Conservation (phyloP, 176 grass and related monocot species). For the Oryza australiensis region DNA sequence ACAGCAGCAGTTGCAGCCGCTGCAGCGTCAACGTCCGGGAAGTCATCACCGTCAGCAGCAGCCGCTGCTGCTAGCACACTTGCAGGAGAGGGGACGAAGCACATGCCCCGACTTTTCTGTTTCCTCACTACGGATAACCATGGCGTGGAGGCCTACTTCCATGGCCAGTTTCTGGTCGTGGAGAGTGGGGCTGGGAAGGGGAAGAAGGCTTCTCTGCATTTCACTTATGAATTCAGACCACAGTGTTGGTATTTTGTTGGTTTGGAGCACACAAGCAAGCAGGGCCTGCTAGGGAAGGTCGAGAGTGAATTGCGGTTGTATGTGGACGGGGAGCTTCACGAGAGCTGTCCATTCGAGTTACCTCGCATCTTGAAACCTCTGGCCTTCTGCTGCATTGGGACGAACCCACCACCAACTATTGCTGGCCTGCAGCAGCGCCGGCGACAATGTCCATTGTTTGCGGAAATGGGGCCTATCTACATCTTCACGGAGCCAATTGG, state of each 20-base stretch:
- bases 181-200: slow-evolving; percentile 79
- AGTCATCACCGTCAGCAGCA: slow-evolving; percentile 58
- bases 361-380: slow-evolving; percentile 82
- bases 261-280: slow-evolving; percentile 81
- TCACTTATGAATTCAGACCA: slow-evolving; percentile 87
- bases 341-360: slow-evolving; percentile 83
- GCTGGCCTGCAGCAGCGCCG: slow-evolving; percentile 56
- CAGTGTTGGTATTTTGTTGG: slow-evolving; percentile 87
- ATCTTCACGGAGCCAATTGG: slow-evolving; percentile 91
- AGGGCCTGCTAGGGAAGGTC: slow-evolving; percentile 73
- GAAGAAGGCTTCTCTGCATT: slow-evolving; percentile 74
- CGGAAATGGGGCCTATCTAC: slow-evolving; percentile 93
- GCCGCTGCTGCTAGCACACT: slow-evolving; percentile 68
- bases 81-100: slow-evolving; percentile 70
- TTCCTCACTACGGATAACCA: slow-evolving; percentile 89
- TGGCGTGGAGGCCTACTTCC: slow-evolving; percentile 94
- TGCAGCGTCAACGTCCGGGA: slow-evolving; percentile 71
- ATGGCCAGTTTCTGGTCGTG: slow-evolving; percentile 86
- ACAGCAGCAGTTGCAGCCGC: slow-evolving; percentile 54
- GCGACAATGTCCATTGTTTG: slow-evolving; percentile 84
- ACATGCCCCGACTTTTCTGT: slow-evolving; percentile 89
- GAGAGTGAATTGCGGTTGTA: slow-evolving; percentile 91
- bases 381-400: slow-evolving; percentile 89
- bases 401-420: slow-evolving; percentile 73
- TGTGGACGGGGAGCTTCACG: slow-evolving; percentile 81